Conservation (phyloP, 2,329 filamentous ascomycete genomes). For the Capronia epimyces region DNA sequence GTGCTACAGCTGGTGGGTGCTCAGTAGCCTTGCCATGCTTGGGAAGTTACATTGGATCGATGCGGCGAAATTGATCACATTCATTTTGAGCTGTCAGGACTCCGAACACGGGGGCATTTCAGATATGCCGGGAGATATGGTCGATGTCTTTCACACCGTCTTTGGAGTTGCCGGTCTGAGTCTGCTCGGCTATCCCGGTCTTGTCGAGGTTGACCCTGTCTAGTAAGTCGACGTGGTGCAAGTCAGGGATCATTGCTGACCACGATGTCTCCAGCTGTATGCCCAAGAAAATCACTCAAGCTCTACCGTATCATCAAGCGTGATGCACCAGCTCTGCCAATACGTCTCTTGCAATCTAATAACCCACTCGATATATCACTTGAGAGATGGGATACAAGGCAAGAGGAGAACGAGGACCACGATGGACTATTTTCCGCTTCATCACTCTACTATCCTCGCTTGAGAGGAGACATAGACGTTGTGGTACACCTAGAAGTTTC, state of each 20-base stretch:
- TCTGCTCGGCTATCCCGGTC: slow-evolving; percentile 68
- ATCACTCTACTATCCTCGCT: slow-evolving; percentile 34
- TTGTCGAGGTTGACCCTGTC: slow-evolving; percentile 77
- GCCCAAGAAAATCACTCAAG: slow-evolving; percentile 62
- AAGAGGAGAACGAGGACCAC: slow-evolving; percentile 51
- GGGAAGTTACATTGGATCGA: slow-evolving; percentile 89
- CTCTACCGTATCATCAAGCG: slow-evolving; percentile 32
- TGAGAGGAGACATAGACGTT: slow-evolving; percentile 38
- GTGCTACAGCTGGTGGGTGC: slow-evolving; percentile 99
- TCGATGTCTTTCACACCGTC: slow-evolving; percentile 92
- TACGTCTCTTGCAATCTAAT: slow-evolving; percentile 64
- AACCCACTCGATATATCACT: slow-evolving; percentile 51
- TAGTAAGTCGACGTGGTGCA: slow-evolving; percentile 56
- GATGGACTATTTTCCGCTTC: slow-evolving; percentile 29
- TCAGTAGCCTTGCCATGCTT: slow-evolving; percentile 87
- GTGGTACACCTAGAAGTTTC: slow-evolving; percentile 32
- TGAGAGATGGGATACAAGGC: slow-evolving; percentile 65
- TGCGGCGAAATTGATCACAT: slow-evolving; percentile 66
- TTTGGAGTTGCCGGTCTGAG: slow-evolving; percentile 88
- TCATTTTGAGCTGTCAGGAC: slow-evolving; percentile 88
- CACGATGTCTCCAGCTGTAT: slow-evolving; percentile 52
- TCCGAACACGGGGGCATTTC: slow-evolving; percentile 75
- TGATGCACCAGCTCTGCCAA: slow-evolving; percentile 9
- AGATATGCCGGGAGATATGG: slow-evolving; percentile 87
- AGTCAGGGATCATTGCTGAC: slow-evolving; percentile 18